Conservation (phyloP, 441 rosid species). For the Erysimum cheiri region DNA sequence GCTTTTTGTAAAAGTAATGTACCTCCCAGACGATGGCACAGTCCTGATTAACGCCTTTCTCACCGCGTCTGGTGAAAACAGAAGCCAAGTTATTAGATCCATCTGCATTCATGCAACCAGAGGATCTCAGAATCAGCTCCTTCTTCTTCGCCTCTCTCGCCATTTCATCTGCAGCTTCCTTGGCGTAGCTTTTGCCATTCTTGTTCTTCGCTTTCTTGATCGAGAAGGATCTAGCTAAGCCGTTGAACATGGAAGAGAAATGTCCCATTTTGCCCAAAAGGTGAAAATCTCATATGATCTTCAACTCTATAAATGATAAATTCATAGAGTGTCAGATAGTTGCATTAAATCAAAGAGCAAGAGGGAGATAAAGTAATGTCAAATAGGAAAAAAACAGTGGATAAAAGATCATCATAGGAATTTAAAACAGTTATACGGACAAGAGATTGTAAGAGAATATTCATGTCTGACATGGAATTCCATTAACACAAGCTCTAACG, state of each 20-base stretch:
- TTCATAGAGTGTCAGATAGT: slow-evolving; percentile 28
- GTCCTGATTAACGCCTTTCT: slow-evolving; percentile 90
- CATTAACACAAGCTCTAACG: slow-evolving; percentile 45
- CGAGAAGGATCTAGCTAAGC: slow-evolving; percentile 64
- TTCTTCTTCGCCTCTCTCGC: slow-evolving; percentile 84
- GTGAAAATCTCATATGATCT: slow-evolving; percentile 24
- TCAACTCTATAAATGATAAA: slow-evolving; percentile 37
- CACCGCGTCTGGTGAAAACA: slow-evolving; percentile 76
- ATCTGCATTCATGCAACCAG: slow-evolving; percentile 68
- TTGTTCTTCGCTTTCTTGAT: slow-evolving; percentile 54
- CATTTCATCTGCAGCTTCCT: slow-evolving; percentile 73
- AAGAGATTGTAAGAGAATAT: slow-evolving; percentile 52
- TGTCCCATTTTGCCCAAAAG: slow-evolving; percentile 62
- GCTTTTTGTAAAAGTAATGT: slow-evolving; percentile 31
- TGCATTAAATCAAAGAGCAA: slow-evolving; percentile 35
- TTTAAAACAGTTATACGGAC: slow-evolving; percentile 51
- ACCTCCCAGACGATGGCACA: slow-evolving; percentile 96
- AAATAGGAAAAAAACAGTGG: slow-evolving; percentile 45
- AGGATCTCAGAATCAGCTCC: slow-evolving; percentile 67
- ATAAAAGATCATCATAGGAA: slow-evolving; percentile 46
- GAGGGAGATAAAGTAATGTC: slow-evolving; percentile 41
- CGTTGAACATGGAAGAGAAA: slow-evolving; percentile 82
- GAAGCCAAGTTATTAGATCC: slow-evolving; percentile 73
- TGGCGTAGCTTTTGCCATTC: slow-evolving; percentile 53
- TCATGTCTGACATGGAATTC: slow-evolving; percentile 72